Base-by-base conservation (phyloP, 164 flowering plant species). In the Liquidambar formosana region DNA sequence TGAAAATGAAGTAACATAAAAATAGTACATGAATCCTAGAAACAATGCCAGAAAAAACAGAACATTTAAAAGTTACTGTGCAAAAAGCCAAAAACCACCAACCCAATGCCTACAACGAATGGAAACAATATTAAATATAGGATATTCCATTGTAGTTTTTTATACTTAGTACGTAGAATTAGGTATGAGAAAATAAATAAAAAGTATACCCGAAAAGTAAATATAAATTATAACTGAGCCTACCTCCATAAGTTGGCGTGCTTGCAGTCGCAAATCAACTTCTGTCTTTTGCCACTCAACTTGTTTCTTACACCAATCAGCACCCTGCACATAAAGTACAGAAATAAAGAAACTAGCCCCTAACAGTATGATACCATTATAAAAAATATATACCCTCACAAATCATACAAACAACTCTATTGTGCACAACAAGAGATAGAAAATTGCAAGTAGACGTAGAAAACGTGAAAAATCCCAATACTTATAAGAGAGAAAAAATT, bases 291-390 rank as follows among this genome's bases (percentile, higher is more conserved):
- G 75, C 78, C 75, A 77, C 21, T 72, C 78, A 27, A n/a, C 28
- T 63, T 77, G 78, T 66, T 69, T 82, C 65, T 66, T 69, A 26
- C 11, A 16, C 76, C 80, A 84, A 49, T 69, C 85, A 62, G 77
- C 79, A 64, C 33, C 73, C 84, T 86, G 61, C 66, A 67, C 8
- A 52, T 0, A 65, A 21, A 60, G 26, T 12, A 12, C 18, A 8
- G 43, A 44, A 33, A 19, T 38, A 45, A 13, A 33, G 6, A 68
- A 19, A 59, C 65, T 38, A 51, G 23, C 15, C 41, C 41, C 47
- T 10, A 16, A 63, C 33, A 12, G 43, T 18, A 57, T 57, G 38
- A 26, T 25, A 27, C 13, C 15, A 27, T 33, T 33, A 33, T 33
- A 8, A 57, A 26, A 18, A 57, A 21, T 26, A 25, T 23, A 57